These are phyloP conservation scores for Truncatella angustata DNA, from an alignment of 2,329 filamentous ascomycete species.

Conservation along the genomic window DNA sequence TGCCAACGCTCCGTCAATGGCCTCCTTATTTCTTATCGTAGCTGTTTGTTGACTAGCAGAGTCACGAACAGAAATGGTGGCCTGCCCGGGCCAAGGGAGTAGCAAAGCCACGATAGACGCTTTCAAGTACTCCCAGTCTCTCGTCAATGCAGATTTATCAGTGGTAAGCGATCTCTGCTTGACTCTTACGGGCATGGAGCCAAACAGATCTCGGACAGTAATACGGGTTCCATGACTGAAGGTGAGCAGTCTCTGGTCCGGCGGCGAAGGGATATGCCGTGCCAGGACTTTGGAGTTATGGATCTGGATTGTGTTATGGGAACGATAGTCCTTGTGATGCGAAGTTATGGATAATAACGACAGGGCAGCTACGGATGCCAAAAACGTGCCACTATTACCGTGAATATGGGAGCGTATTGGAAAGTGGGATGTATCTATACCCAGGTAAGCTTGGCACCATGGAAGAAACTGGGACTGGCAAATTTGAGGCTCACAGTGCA, in stretches of 20 bases:
- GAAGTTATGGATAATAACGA: conserved; percentile 78
- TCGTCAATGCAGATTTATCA: conserved; percentile 50
- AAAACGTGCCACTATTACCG: conserved; percentile 70
- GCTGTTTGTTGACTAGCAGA: conserved; percentile 32
- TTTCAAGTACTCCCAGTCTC: conserved; percentile 65
- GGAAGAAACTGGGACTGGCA: too few relatives aligned
- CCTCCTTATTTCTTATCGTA: conserved; percentile 30
- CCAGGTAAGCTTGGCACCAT: conserved; percentile 13
- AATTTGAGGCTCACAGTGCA: conserved; percentile 61
- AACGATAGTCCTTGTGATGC: conserved; percentile 57
- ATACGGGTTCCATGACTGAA: conserved; percentile 72
- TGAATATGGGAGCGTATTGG: conserved; percentile 46
- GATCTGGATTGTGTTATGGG: conserved; percentile 64
- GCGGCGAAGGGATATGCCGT: conserved; percentile 60
- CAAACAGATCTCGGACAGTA: conserved; percentile 78
- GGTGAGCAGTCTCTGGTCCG: conserved; percentile 53
- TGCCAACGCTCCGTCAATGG: conserved; percentile 1
- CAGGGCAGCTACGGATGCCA: conserved; percentile 73
- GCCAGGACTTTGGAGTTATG: conserved; percentile 67
- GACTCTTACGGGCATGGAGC: conserved; percentile 84
- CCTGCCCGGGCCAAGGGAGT: conserved; percentile 62
- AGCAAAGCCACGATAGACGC: conserved; percentile 60
- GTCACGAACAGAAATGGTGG: conserved; percentile 61
- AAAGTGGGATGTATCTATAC: conserved; percentile 75
- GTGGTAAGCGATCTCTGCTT: conserved; percentile 67